These are phyloP conservation scores for Kwoniella bestiolae DNA, from an alignment of 768 basidiomycete species.

Conservation along the genomic window DNA sequence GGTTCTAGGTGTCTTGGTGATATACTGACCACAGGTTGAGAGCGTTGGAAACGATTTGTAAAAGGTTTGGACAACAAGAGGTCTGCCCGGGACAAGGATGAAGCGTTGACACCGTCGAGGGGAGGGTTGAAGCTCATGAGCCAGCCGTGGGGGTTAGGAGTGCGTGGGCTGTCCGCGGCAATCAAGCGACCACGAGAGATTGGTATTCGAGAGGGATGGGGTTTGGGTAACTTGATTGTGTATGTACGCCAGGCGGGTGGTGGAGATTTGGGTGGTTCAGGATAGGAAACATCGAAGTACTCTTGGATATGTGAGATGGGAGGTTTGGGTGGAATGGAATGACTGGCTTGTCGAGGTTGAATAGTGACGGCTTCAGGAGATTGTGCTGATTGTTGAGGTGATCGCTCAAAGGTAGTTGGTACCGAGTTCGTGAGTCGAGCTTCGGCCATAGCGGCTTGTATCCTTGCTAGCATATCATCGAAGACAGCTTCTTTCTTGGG, in stretches of 20 bases:
- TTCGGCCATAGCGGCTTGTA: conserved; percentile 55
- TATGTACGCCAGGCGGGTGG: conserved; percentile 58
- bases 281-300: conserved; percentile 49
- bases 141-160: conserved; percentile 33
- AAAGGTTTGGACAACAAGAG: conserved; percentile 41
- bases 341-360: background rate
- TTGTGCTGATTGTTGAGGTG: conserved; percentile 1
- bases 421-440: conserved; percentile 21
- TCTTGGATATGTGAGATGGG: conserved; percentile 5
- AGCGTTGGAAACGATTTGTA: conserved; percentile 24
- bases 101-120: conserved; percentile 39
- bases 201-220: conserved; percentile 17
- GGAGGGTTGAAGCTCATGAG: conserved; percentile 52
- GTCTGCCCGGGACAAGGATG: conserved; percentile 52
- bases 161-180: conserved; percentile 23
- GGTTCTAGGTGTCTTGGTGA: conserved; percentile 39
- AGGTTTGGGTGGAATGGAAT: background rate
- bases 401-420: background rate
- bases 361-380: conserved; percentile 8
- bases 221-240: conserved; percentile 49
- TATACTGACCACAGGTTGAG: conserved; percentile 45
- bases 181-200: conserved; percentile 17
- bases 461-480: conserved; percentile 54
- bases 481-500: conserved; percentile 40
- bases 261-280: conserved; percentile 50